These are phyloP conservation scores for Myxozyma melibiosi DNA, from an alignment of 805 yeast genomes.

Conservation along the genomic window DNA sequence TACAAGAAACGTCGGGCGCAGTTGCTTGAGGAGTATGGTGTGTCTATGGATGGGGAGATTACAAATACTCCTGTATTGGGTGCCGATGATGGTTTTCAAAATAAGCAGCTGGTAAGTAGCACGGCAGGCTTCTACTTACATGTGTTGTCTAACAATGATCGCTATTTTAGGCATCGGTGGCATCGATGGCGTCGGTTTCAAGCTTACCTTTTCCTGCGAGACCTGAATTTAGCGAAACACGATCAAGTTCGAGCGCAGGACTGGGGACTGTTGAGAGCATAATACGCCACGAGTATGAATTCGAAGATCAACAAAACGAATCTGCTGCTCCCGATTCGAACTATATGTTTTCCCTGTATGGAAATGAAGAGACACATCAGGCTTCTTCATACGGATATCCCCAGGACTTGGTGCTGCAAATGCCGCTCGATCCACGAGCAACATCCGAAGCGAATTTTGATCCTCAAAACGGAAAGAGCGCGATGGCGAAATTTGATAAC, in stretches of 20 bases:
- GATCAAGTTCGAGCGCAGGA: conserved; percentile 1
- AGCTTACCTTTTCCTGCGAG: not conserved
- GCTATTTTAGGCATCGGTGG: not conserved
- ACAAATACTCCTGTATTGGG: not conserved
- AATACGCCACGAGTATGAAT: not conserved
- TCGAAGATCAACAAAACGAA: not conserved
- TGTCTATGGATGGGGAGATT: not conserved
- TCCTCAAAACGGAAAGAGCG: conserved; percentile 39
- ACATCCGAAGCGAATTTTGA: conserved; percentile 45
- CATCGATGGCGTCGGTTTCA: not conserved
- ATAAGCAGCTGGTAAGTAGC: not conserved
- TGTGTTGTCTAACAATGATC: not conserved
- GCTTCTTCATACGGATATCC: conserved; percentile 10
- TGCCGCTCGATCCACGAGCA: conserved; percentile 66
- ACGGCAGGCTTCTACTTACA: not conserved
- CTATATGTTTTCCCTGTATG: not conserved
- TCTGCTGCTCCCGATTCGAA: not conserved
- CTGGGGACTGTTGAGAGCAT: not conserved
- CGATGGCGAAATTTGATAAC: conserved; percentile 51
- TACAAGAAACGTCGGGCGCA: conserved; percentile 59
- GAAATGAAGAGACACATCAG: conserved; percentile 7
- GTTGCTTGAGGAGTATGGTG: conserved; percentile 16
- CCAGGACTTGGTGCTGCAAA: conserved; percentile 45
- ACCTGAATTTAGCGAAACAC: not conserved
- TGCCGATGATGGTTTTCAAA: conserved; percentile 2